Evolutionary conservation across 2,329 filamentous ascomycete species (phyloP), one percentile per base, ranked within the genome.

Genomic region (Lasiodiplodia citricola): DNA sequence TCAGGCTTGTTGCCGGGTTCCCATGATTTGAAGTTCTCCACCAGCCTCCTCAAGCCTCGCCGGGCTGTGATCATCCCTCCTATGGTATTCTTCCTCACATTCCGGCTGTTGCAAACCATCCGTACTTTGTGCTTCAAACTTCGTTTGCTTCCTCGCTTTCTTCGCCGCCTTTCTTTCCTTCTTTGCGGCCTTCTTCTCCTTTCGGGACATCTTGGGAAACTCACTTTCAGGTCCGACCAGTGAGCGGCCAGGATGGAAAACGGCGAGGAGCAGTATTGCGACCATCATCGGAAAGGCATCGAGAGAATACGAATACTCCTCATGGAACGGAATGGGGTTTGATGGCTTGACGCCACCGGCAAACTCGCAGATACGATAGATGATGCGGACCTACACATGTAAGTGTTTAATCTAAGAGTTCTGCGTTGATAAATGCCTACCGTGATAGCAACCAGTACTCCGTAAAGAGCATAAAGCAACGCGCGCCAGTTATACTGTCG

Each of bases 301-400:
- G 66, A 82, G 83, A 1, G 75, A 75, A 67, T 85, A 86, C 31
- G 84, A 81, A 74, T 87, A 90, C 3, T 74, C 80, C 72, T 89
- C 86, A 70, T 87, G 80, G 52, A 76, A 81, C 0, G 85, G 82
- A 23, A 87, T 77, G 0, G 79, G 77, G 73, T 85, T 86, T n/a
- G 76, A 71, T 1, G 70, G 58, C 51, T 77, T 76, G 23, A 84
- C 73, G 13, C 85, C 86, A 4, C 80, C 78, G 0, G 81, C 80
- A 72, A 86, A 90, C 74, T 91, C 87, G 65, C 82, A 76, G 2
- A 91, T 80, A 37, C 88, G 86, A 77, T 86, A 91, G 71, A 88
- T 83, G 74, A 90, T 89, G 41, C 88, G 85, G 35, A 75, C 71
- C 67, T 69, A 11, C 21, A 54, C 1, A 47, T n/a, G 25, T 18